These are phyloP conservation scores for Biscogniauxia marginata DNA, from an alignment of 2,329 filamentous ascomycete species.

Conservation along the genomic window DNA sequence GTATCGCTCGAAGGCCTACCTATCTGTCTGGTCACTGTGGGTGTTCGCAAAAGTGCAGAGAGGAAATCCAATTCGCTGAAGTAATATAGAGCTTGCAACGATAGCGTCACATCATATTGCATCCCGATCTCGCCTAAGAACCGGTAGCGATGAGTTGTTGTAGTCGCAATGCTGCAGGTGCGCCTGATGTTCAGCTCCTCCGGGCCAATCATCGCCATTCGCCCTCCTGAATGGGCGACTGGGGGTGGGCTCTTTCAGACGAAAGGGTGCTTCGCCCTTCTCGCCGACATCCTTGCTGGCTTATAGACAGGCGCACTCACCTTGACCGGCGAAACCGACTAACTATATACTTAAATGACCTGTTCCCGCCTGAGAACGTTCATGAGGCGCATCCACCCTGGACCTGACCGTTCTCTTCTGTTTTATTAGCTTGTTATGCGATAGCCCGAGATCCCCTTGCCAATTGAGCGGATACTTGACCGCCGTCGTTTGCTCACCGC, in stretches of 20 bases:
- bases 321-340: neutral
- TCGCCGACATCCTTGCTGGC: slow-evolving; percentile 2
- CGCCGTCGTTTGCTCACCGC: neutral
- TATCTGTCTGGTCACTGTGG: slow-evolving; percentile 3
- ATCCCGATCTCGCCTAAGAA: slow-evolving; percentile 18
- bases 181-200: slow-evolving; percentile 19
- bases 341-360: neutral
- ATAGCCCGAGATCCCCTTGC: neutral
- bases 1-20: neutral
- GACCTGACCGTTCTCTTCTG: neutral
- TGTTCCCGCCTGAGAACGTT: neutral
- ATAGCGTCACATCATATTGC: slow-evolving; percentile 21
- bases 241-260: slow-evolving; percentile 13
- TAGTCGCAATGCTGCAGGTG: slow-evolving; percentile 22
- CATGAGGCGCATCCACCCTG: neutral
- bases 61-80: neutral
- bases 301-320: slow-evolving; percentile 4
- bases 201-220: slow-evolving; percentile 15
- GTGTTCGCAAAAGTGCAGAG: neutral
- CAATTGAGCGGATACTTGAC: neutral
- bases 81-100: slow-evolving; percentile 7
- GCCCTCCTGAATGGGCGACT: slow-evolving; percentile 15
- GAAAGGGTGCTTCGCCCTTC: slow-evolving; percentile 1
- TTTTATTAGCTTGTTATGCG: neutral
- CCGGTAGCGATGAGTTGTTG: slow-evolving; percentile 17